Evolutionary conservation across 768 basidiomycete species (phyloP).

Genomic region (Auricularia heimuer): DNA sequence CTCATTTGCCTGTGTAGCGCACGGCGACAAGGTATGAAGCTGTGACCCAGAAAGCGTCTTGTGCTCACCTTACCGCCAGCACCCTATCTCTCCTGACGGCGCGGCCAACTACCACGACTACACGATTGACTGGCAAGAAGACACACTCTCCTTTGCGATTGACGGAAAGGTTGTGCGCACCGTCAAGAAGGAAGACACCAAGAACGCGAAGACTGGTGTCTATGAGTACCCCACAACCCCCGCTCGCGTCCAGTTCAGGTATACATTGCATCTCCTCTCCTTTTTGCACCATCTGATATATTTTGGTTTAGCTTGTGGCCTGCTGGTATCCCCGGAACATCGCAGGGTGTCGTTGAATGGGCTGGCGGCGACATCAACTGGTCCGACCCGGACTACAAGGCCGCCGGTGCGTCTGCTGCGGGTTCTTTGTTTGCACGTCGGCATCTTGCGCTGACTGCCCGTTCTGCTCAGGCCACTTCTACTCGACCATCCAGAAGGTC

Average conservation of each 20-base stretch:
- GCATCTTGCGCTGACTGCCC: neutral
- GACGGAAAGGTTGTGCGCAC: conserved; percentile 67
- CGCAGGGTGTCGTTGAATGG: conserved; percentile 70
- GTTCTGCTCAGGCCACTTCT: conserved; percentile 49
- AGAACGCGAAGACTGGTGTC: conserved; percentile 41
- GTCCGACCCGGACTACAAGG: conserved; percentile 63
- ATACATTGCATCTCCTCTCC: conserved; percentile 11
- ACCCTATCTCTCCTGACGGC: conserved; percentile 47
- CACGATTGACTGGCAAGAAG: conserved; percentile 77
- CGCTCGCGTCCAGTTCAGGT: conserved; percentile 73
- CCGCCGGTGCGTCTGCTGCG: conserved; percentile 38
- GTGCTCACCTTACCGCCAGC: conserved; percentile 2
- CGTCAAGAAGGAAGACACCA: conserved; percentile 46
- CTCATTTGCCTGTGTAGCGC: conserved; percentile 11
- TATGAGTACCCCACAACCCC: conserved; percentile 67
- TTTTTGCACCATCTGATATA: neutral
- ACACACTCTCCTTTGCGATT: conserved; percentile 53
- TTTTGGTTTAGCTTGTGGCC: conserved; percentile 54
- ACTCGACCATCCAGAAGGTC: conserved; percentile 51
- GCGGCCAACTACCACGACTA: conserved; percentile 66
- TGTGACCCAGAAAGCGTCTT: too few relatives aligned
- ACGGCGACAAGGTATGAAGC: conserved; percentile 30
- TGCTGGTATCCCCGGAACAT: conserved; percentile 53
- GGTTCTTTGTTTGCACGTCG: neutral
- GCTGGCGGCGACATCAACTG: conserved; percentile 58